Evolutionary conservation across 2,329 filamentous ascomycete genomes (phyloP).

Genomic region (Colletotrichum sp.): DNA sequence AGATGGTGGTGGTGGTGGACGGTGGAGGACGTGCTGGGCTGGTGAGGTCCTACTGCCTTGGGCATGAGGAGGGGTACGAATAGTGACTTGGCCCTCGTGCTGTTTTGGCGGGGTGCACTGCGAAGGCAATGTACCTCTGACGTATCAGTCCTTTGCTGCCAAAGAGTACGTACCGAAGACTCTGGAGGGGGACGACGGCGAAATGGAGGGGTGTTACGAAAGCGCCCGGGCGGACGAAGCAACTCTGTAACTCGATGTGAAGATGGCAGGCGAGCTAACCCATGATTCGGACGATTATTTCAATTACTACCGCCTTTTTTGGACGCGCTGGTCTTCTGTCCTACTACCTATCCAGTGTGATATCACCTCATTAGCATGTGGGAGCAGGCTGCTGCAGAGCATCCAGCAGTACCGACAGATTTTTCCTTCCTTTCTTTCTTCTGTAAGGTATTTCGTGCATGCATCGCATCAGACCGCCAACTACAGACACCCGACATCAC

Average conservation of each 20-base stretch:
- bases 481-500: background rate
- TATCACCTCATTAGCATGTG: background rate
- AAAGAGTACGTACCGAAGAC: background rate
- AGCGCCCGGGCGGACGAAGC: conserved; percentile 5
- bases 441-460: background rate
- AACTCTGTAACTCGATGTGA: conserved; percentile 17
- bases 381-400: background rate
- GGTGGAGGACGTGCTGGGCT: background rate
- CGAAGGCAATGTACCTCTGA: background rate
- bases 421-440: background rate
- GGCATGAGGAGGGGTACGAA: background rate
- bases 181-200: background rate
- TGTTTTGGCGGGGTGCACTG: background rate
- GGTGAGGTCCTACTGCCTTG: background rate
- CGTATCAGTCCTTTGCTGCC: background rate
- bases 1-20: background rate
- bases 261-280: conserved; percentile 14
- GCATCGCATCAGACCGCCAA: background rate
- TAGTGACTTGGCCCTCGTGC: background rate
- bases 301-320: background rate
- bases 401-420: background rate
- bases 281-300: background rate
- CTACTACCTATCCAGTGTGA: background rate
- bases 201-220: conserved; percentile 16
- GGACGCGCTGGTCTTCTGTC: background rate